These are phyloP conservation scores for Hymenoscyphus fraxineus DNA, from an alignment of 2,329 filamentous ascomycete species.

Conservation along the genomic window DNA sequence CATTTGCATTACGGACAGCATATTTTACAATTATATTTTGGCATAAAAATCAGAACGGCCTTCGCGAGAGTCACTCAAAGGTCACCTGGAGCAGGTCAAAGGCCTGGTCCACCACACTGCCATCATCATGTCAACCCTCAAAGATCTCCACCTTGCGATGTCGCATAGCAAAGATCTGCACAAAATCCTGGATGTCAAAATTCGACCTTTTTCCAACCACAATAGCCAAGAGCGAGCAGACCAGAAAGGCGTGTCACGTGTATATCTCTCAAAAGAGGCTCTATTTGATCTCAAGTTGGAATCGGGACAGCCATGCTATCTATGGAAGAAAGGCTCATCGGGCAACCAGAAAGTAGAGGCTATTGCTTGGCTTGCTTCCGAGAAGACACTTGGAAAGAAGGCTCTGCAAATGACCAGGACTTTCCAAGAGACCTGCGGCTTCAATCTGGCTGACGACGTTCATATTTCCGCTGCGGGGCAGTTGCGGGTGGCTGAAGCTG, in stretches of 20 bases:
- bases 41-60: neutral
- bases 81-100: neutral
- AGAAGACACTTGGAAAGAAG: constrained; percentile 59
- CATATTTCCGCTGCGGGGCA: constrained; percentile 51
- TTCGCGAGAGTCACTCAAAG: neutral
- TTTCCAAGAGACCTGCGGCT: constrained; percentile 67
- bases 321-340: constrained; percentile 39
- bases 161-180: constrained; percentile 17
- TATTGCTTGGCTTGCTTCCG: constrained; percentile 58
- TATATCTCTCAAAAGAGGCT: constrained; percentile 37
- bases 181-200: constrained; percentile 35
- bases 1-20: too few species aligned
- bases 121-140: constrained; percentile 21
- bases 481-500: constrained; percentile 51
- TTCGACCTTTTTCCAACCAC: constrained; percentile 28
- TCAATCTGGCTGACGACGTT: constrained; percentile 69
- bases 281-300: constrained; percentile 52
- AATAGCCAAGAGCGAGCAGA: constrained; percentile 31
- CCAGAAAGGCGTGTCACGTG: constrained; percentile 34
- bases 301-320: constrained; percentile 56
- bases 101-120: neutral
- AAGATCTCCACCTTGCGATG: neutral
- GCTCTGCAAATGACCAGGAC: constrained; percentile 69
- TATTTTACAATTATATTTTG: too few species aligned
- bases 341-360: constrained; percentile 37